Evolutionary conservation across 805 yeast species (phyloP).

Genomic region (Isabelozyma gotoi): DNA sequence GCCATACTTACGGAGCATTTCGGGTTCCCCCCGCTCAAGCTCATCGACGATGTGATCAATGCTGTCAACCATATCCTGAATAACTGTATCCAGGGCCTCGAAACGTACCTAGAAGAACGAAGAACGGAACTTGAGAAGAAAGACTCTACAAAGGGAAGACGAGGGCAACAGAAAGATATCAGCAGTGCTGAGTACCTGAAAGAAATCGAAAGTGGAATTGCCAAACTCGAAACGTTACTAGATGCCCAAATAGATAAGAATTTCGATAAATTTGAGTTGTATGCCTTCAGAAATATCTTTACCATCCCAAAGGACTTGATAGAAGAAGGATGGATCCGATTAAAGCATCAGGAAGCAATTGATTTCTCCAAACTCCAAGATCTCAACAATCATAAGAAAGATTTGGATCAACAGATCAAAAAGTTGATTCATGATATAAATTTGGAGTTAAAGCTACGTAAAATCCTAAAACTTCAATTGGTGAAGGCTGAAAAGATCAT

Average conservation of each 20-base stretch:
- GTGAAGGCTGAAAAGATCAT: constrained; percentile 37
- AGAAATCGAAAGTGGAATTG: constrained; percentile 77
- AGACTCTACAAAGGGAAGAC: constrained; percentile 12
- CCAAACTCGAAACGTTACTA: constrained; percentile 71
- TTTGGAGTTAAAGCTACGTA: constrained; percentile 44
- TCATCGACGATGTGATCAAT: constrained; percentile 85
- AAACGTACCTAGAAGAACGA: constrained; percentile 52
- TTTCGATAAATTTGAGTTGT: constrained; percentile 84
- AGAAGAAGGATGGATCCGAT: constrained; percentile 62
- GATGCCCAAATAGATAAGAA: constrained; percentile 76
- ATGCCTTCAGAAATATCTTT: constrained; percentile 74
- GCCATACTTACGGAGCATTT: constrained; percentile 77
- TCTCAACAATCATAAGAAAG: constrained; percentile 3
- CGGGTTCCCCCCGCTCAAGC: constrained; percentile 78
- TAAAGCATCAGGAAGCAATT: constrained; percentile 68
- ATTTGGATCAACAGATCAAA: constrained; percentile 28
- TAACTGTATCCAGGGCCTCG: constrained; percentile 78
- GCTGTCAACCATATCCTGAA: constrained; percentile 83
- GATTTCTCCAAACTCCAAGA: constrained; percentile 12
- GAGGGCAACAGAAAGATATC: constrained; percentile 9
- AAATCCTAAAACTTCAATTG: constrained; percentile 38
- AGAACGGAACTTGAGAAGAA: constrained; percentile 23
- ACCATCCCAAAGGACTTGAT: constrained; percentile 66
- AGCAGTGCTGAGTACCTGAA: constrained; percentile 21
- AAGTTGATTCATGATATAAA: constrained; percentile 38